Conservation (phyloP, 768 basidiomycete species). For the Vararia minispora region DNA sequence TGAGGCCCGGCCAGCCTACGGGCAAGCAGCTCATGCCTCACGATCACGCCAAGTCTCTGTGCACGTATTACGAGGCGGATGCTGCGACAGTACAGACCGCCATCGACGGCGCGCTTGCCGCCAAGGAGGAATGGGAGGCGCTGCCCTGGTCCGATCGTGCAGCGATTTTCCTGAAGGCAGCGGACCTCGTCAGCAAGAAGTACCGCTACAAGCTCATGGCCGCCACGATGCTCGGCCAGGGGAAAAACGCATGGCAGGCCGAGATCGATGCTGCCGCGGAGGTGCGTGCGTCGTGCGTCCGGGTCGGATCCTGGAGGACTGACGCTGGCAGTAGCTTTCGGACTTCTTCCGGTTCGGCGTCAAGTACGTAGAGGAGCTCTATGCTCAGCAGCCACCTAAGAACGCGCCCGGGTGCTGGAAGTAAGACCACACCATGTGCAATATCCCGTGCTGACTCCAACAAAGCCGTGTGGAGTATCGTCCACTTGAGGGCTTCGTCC, state of each 20-base stretch:
- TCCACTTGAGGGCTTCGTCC: conserved; percentile 94
- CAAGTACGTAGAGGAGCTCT: conserved; percentile 93
- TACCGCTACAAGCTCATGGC: conserved; percentile 93
- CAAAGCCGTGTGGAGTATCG: conserved; percentile 92
- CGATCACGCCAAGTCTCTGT: conserved; percentile 72
- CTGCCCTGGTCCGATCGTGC: conserved; percentile 97
- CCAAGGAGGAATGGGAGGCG: conserved; percentile 84
- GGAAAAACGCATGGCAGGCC: conserved; percentile 99
- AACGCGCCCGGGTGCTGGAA: conserved; percentile 91
- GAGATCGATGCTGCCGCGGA: conserved; percentile 99
- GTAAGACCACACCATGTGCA: no score
- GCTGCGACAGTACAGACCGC: conserved; percentile 62
- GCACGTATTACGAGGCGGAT: conserved; percentile 84
- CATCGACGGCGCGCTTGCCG: conserved; percentile 79
- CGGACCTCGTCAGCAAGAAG: conserved; percentile 91
- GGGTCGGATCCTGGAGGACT: not conserved
- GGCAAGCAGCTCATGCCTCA: conserved; percentile 79
- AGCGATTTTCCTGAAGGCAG: conserved; percentile 96
- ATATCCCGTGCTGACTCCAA: no score
- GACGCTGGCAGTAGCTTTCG: conserved; percentile 38
- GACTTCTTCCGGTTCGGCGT: conserved; percentile 98
- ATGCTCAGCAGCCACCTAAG: conserved; percentile 79
- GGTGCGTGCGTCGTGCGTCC: conserved; percentile 34
- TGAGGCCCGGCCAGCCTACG: conserved; percentile 72
- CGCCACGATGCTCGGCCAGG: conserved; percentile 96